Conservation (phyloP, 1,284 basidiomycete genomes). For the Pyrrhoderma noxium region DNA sequence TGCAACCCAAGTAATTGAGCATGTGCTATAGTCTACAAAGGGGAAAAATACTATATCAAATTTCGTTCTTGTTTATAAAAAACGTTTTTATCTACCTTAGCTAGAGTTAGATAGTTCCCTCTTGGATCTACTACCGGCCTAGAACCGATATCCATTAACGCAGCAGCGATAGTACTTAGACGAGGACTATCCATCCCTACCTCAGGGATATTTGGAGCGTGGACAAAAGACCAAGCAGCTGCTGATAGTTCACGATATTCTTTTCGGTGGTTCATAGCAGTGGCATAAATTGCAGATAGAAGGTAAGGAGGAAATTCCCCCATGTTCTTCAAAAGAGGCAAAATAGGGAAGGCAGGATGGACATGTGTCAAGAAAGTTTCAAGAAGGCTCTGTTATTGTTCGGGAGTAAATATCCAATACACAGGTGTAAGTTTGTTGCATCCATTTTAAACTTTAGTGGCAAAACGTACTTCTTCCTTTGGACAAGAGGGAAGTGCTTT, state of each 20-base stretch:
- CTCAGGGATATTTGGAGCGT: slow-evolving; percentile 6
- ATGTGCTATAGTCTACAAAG: slow-evolving; percentile 22
- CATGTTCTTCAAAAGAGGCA: slow-evolving; percentile 12
- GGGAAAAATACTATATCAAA: neutral
- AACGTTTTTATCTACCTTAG: slow-evolving; percentile 12
- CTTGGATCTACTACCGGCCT: slow-evolving; percentile 20
- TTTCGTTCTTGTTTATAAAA: too few relatives aligned
- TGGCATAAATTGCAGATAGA: slow-evolving; percentile 8
- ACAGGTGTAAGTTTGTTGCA: slow-evolving; percentile 15
- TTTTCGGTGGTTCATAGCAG: slow-evolving; percentile 2
- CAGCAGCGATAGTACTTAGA: slow-evolving; percentile 19
- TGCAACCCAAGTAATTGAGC: slow-evolving; percentile 25
- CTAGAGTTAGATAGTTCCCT: slow-evolving; percentile 20
- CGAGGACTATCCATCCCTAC: slow-evolving; percentile 10
- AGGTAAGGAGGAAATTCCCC: slow-evolving; percentile 7
- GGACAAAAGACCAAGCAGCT: slow-evolving; percentile 7
- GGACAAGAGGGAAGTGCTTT: slow-evolving; percentile 1
- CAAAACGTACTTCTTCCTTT: slow-evolving; percentile 4
- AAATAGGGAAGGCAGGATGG: slow-evolving; percentile 22
- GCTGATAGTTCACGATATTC: slow-evolving; percentile 5
- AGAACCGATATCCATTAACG: slow-evolving; percentile 21
- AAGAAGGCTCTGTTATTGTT: slow-evolving; percentile 17
- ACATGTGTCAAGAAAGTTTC: slow-evolving; percentile 18
- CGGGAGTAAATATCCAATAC: slow-evolving; percentile 16
- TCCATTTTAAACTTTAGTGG: slow-evolving; percentile 17